These are phyloP conservation scores for Dryas octopetala DNA, from an alignment of 306 rosid genomes.

Conservation along the genomic window DNA sequence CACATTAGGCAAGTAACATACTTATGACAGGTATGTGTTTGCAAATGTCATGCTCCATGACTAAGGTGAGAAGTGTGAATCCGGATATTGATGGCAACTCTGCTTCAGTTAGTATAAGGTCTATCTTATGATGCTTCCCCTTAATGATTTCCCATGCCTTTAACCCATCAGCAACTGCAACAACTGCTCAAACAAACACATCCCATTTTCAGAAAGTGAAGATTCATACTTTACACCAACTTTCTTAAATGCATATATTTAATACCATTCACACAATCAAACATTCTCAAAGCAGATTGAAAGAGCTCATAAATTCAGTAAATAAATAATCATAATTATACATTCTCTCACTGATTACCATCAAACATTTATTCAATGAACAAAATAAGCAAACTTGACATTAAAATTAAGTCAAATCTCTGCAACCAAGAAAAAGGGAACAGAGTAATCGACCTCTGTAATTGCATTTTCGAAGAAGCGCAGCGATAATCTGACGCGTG, in stretches of 20 bases:
- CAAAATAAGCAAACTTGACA: background rate
- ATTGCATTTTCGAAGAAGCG: conserved; percentile 78
- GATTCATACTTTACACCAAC: background rate
- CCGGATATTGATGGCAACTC: conserved; percentile 80
- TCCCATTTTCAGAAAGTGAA: background rate
- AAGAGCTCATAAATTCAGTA: too few species aligned
- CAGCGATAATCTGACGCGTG: conserved; percentile 70
- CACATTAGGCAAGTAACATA: conserved; percentile 30
- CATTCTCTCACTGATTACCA: background rate
- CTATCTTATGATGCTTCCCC: conserved; percentile 50
- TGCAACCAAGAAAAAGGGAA: background rate
- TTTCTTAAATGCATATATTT: too few species aligned
- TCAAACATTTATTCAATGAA: background rate
- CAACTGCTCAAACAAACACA: conserved; percentile 45
- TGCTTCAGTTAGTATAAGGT: conserved; percentile 69
- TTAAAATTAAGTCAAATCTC: background rate
- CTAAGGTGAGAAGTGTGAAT: conserved; percentile 61
- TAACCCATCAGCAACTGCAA: conserved; percentile 63
- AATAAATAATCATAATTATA: background rate
- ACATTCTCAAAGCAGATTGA: too few species aligned
- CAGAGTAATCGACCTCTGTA: conserved; percentile 47
- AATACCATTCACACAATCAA: too few species aligned
- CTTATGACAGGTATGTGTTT: conserved; percentile 76
- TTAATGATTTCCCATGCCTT: conserved; percentile 74
- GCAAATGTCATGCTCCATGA: conserved; percentile 74